phyloP scores from a whole-genome alignment of 371 early-diverging fungal species.

The Mucor mucedo region DNA sequence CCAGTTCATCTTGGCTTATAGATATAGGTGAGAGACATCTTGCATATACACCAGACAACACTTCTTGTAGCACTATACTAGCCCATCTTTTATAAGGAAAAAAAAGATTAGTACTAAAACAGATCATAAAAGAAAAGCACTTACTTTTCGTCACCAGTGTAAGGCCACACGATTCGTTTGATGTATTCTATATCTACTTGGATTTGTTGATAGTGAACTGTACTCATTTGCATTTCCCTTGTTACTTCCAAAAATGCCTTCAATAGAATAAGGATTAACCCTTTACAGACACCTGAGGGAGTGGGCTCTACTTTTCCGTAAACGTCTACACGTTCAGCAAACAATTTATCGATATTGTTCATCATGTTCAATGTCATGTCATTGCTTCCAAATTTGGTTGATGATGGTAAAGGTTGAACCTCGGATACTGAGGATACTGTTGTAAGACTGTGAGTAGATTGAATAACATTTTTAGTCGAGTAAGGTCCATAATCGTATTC shows the following conservation, averaged over 20 bases:
- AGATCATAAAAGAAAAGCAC: constrained; percentile 3
- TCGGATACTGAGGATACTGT: constrained; percentile 27
- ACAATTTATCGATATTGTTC: constrained; percentile 71
- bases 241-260: constrained; percentile 67
- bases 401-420: constrained; percentile 1
- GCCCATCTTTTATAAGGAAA: constrained; percentile 36
- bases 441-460: constrained; percentile 36
- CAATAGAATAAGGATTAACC: constrained; percentile 59
- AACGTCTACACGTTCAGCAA: constrained; percentile 70
- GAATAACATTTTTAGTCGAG: constrained; percentile 23
- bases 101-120: background rate
- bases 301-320: constrained; percentile 65
- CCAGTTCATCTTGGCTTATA: constrained; percentile 23
- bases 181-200: constrained; percentile 68
- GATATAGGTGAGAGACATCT: constrained; percentile 20
- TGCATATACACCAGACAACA: constrained; percentile 57
- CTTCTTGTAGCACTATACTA: constrained; percentile 60
- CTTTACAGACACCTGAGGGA: constrained; percentile 53
- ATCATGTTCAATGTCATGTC: constrained; percentile 49
- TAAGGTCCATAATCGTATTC: constrained; percentile 26
- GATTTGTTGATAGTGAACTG: constrained; percentile 58
- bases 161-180: constrained; percentile 50
- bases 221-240: constrained; percentile 51
- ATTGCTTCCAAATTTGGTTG: constrained; percentile 16
- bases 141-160: constrained; percentile 49